These are phyloP conservation scores for Ophiostoma montium DNA, from an alignment of 2,329 filamentous ascomycete species.

Conservation along the genomic window DNA sequence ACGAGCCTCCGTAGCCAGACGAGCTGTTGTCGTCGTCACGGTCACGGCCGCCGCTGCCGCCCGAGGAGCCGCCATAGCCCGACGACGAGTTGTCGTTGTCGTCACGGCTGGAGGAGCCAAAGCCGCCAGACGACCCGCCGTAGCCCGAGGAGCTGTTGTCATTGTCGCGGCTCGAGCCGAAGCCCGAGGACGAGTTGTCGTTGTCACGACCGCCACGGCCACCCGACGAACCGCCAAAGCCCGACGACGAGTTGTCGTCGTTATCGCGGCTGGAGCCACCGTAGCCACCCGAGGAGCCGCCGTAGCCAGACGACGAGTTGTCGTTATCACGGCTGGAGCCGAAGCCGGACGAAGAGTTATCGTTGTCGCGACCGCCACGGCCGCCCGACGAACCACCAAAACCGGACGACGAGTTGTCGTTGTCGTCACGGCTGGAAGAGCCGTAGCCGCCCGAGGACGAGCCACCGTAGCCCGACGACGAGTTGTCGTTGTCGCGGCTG, in stretches of 20 bases:
- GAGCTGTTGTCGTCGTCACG: constrained; percentile 10
- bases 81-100: constrained; percentile 2
- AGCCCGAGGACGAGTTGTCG: constrained; percentile 8
- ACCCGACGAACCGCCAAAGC: constrained; percentile 11
- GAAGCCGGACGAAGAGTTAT: background rate
- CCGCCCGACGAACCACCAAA: constrained; percentile 14
- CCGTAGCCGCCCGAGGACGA: background rate
- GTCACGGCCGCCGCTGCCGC: constrained; percentile 7
- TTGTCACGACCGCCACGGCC: constrained; percentile 11
- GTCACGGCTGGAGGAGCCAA: background rate
- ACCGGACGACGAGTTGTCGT: constrained; percentile 20
- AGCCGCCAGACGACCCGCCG: background rate
- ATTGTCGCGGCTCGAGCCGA: constrained; percentile 3
- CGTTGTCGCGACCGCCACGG: background rate
- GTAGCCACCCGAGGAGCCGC: constrained; percentile 11
- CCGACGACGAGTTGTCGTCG: constrained; percentile 13
- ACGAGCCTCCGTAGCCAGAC: constrained; percentile 1
- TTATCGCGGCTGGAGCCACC: constrained; percentile 9
- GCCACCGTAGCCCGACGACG: constrained; percentile 11
- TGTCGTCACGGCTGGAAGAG: constrained; percentile 18
- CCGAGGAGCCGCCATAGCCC: constrained; percentile 5
- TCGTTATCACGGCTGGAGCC: background rate
- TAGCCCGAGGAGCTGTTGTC: constrained; percentile 8
- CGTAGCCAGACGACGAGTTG: constrained; percentile 9
- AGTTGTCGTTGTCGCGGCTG: constrained; percentile 1